Conservation (phyloP, 2,329 filamentous ascomycete species). For the Botrytis fabae region DNA sequence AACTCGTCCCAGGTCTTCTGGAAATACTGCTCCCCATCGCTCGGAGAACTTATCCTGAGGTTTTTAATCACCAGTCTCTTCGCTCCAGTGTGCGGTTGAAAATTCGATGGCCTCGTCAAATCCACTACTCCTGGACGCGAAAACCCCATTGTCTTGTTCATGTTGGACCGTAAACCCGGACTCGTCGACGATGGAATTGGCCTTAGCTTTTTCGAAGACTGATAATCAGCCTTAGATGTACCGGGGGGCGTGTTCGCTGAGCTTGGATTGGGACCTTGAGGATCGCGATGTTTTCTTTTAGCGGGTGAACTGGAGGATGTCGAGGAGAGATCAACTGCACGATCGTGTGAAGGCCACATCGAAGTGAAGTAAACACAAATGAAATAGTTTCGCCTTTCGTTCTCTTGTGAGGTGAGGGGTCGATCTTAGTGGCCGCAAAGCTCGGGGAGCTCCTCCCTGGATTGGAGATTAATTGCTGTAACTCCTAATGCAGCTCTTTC, state of each 20-base stretch:
- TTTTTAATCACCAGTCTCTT: slow-evolving; percentile 95
- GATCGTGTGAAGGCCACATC: slow-evolving; percentile 38
- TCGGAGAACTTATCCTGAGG: slow-evolving; percentile 60
- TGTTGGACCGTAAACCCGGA: slow-evolving; percentile 27
- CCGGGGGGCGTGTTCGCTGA: not conserved
- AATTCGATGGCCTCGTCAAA: slow-evolving; percentile 42
- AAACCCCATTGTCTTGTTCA: slow-evolving; percentile 33
- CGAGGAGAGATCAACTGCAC: slow-evolving; percentile 30
- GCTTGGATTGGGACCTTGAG: slow-evolving; percentile 20
- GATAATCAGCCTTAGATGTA: not conserved
- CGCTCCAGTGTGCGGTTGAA: slow-evolving; percentile 73
- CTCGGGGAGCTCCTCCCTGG: not conserved
- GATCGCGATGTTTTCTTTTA: slow-evolving; percentile 32
- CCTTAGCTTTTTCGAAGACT: slow-evolving; percentile 68
- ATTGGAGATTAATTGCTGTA: slow-evolving; percentile 18
- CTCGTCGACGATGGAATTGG: slow-evolving; percentile 60
- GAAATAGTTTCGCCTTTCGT: slow-evolving; percentile 19
- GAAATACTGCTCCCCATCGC: slow-evolving; percentile 75
- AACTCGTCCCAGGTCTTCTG: slow-evolving; percentile 73
- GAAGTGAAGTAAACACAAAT: slow-evolving; percentile 36
- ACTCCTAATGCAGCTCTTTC: slow-evolving; percentile 8
- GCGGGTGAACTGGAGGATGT: slow-evolving; percentile 22
- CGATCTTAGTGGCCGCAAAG: slow-evolving; percentile 21
- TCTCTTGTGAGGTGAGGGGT: slow-evolving; percentile 22
- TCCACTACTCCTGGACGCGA: slow-evolving; percentile 31